These are phyloP conservation scores for Aspergillus nidulans DNA, from an alignment of 495 filamentous ascomycete species.

Conservation along the genomic window DNA sequence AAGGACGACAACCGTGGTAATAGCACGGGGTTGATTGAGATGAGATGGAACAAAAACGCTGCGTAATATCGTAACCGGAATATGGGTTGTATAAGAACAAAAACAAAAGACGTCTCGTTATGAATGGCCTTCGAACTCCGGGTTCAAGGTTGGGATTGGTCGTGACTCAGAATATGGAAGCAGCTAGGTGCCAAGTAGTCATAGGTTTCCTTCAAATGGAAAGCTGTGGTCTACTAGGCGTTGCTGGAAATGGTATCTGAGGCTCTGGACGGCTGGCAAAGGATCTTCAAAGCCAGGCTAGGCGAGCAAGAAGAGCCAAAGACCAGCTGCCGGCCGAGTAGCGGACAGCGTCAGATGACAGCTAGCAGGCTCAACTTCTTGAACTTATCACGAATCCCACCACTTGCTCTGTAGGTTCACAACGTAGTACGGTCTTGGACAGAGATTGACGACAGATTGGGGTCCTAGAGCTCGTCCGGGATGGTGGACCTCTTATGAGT, in stretches of 20 bases:
- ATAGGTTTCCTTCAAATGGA: constrained; percentile 26
- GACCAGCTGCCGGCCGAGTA: constrained; percentile 39
- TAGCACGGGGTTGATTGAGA: constrained; percentile 19
- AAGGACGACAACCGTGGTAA: constrained; percentile 26
- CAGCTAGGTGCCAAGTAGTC: constrained; percentile 34
- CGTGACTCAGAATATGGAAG: constrained; percentile 34
- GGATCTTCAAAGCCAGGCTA: constrained; percentile 36
- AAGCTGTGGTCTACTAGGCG: constrained; percentile 7
- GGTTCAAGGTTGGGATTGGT: constrained; percentile 33
- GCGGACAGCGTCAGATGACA: constrained; percentile 23
- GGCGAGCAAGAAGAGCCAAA: constrained; percentile 37
- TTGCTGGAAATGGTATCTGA: constrained; percentile 22
- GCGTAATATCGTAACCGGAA: constrained; percentile 47
- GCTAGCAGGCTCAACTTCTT: constrained; percentile 15
- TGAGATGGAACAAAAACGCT: constrained; percentile 39
- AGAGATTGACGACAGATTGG: constrained; percentile 13
- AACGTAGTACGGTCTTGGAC: constrained; percentile 16
- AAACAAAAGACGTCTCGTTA: constrained; percentile 25
- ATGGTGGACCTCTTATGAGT: constrained; percentile 23
- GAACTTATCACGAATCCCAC: constrained; percentile 10
- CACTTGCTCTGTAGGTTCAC: constrained; percentile 14
- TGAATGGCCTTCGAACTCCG: constrained; percentile 39
- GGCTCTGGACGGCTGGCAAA: constrained; percentile 32
- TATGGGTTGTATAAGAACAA: constrained; percentile 28
- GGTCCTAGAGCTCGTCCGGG: constrained; percentile 18